Evolutionary conservation across 1,139 yeast species (phyloP), one percentile per base, ranked within the genome.

Genomic region (Yamadazyma trypodendri): DNA sequence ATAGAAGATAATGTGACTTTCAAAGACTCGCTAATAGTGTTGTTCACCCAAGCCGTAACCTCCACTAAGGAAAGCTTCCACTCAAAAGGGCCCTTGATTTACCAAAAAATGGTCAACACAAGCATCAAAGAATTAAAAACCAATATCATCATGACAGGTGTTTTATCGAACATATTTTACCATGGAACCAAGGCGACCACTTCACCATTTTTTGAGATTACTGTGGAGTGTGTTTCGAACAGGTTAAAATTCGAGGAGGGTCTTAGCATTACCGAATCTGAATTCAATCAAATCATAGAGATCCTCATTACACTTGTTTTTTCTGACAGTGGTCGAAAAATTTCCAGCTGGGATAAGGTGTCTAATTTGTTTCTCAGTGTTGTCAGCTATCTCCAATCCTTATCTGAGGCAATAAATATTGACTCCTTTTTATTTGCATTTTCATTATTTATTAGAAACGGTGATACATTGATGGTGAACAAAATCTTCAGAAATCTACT

Each of bases 21-120:
- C 50, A 65, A 73, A 43, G 77, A 71, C 18, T 77, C 95, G 0
- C 58, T 86, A 34, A 70, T 79, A 3, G 69, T 73, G 3, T 69
- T 90, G 34, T 80, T 81, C 54, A 69, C 88, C 3, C 96, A 88
- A 54, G 69, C 97, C 0, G 72, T 89, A 62, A 81, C 77, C 46
- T 81, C 87, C 36, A 79, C 95, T 0, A 76, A 77, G 11, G 84
- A 79, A 7, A 69, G 84, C 0, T 68, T 90, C 46, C 96, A 90
- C 57, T 84, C 96, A 1, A 85, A 79, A 52, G 64, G 89, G 0
- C 56, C 68, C 3, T 43, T 61, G 1, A 77, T 86, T 4, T 55
- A 83, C 35, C 60, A 67, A 3, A 64, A 61, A 4, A 53, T 84
- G 18, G 50, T 77, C 11, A 61, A 61, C 15, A 62, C 63, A 30